Evolutionary conservation across 208 protist species (phyloP).

Genomic region (Trichomonas gallinae): DNA sequence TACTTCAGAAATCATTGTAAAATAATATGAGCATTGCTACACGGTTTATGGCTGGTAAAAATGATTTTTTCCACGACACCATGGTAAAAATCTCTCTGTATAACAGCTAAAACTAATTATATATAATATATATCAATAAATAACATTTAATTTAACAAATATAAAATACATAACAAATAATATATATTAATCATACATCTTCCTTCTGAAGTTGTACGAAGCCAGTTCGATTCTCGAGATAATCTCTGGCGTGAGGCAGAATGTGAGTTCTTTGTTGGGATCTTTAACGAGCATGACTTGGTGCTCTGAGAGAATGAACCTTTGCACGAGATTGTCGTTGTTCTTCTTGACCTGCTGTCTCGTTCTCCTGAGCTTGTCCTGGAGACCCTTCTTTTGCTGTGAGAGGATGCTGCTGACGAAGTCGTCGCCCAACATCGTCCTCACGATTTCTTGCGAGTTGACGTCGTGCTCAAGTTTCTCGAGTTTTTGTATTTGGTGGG

Average conservation of each 20-base stretch:
- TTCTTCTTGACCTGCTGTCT: neutral
- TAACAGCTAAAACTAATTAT: no score
- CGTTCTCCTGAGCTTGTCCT: neutral
- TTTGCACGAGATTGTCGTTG: neutral
- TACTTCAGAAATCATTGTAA: no score
- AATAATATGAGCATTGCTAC: no score
- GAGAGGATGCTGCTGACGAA: neutral
- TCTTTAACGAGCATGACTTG: neutral
- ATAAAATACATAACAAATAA: no score
- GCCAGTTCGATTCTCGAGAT: neutral
- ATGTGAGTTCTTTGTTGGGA: neutral
- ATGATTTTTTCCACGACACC: no score
- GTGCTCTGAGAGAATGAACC: neutral
- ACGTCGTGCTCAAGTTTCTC: neutral
- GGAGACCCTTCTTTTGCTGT: neutral
- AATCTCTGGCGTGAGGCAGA: neutral
- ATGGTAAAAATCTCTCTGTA: no score
- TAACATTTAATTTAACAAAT: no score
- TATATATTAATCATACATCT: no score
- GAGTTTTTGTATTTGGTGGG: neutral
- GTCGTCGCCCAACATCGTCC: no score
- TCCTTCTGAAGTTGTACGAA: no score
- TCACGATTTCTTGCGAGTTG: neutral
- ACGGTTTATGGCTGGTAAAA: no score
- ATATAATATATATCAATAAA: no score